These are phyloP conservation scores for Senna tora DNA, from an alignment of 306 rosid genomes.

Conservation along the genomic window DNA sequence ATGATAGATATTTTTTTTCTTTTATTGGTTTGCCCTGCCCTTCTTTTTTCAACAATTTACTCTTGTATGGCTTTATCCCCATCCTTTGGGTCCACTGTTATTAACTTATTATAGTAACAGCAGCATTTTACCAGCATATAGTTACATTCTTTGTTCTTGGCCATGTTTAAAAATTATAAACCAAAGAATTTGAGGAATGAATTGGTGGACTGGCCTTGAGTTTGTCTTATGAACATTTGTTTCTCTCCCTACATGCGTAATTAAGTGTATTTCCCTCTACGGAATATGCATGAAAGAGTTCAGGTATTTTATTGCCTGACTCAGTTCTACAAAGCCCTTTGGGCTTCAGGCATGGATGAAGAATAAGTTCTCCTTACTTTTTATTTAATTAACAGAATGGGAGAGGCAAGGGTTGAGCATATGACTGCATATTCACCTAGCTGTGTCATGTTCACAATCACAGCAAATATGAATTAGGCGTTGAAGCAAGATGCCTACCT, in stretches of 20 bases:
- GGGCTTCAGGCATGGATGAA: background rate
- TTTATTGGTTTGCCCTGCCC: background rate
- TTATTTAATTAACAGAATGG: background rate
- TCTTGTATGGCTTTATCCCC: background rate
- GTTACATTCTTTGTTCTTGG: too few species aligned
- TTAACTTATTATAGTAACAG: constrained; percentile 1
- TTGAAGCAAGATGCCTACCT: background rate
- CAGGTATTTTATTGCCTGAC: background rate
- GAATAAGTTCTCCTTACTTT: background rate
- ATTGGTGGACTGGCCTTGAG: constrained; percentile 1
- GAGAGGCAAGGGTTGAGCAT: background rate
- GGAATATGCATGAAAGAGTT: background rate
- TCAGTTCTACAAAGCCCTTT: background rate
- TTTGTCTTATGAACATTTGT: background rate
- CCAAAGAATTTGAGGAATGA: background rate
- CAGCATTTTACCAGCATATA: background rate
- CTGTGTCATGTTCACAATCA: background rate
- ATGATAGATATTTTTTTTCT: background rate
- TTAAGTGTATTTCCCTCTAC: background rate
- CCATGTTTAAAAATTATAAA: background rate
- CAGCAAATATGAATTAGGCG: background rate
- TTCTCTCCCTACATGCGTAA: background rate
- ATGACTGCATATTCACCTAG: background rate
- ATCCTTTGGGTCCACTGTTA: background rate
- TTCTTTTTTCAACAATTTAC: background rate